These are phyloP conservation scores for Globisporangium heterothallicum DNA, from an alignment of 352 stramenopile species.

Conservation along the genomic window DNA sequence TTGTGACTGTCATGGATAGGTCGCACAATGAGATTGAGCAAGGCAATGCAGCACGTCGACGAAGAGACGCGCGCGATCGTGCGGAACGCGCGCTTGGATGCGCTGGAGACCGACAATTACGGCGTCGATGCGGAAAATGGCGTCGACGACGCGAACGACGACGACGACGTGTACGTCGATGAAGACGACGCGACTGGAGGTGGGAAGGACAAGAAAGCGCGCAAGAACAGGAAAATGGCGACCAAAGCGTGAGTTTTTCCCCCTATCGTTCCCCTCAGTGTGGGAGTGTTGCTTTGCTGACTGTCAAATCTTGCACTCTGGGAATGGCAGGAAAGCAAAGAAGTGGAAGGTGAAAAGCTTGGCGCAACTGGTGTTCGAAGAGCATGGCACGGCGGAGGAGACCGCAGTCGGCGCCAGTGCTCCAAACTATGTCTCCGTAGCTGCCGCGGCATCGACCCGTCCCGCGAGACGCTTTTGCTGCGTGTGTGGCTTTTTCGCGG, in stretches of 20 bases:
- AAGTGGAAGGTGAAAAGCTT: conserved; percentile 87
- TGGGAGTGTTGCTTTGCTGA: not conserved
- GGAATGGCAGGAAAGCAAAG: conserved; percentile 16
- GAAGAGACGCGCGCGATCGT: conserved; percentile 79
- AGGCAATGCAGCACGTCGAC: conserved; percentile 78
- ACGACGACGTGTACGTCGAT: conserved; percentile 69
- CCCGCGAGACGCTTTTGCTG: conserved; percentile 79
- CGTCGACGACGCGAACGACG: conserved; percentile 35
- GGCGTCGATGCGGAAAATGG: conserved; percentile 57
- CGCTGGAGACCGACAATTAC: conserved; percentile 88
- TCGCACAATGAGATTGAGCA: conserved; percentile 70
- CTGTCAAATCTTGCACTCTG: not conserved
- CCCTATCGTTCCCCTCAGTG: not conserved
- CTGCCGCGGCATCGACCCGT: conserved; percentile 45
- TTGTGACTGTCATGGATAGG: conserved; percentile 30
- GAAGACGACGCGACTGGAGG: conserved; percentile 28
- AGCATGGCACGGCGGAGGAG: conserved; percentile 34
- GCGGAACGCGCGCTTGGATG: conserved; percentile 80
- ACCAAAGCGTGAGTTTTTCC: conserved; percentile 1
- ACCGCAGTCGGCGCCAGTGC: not conserved
- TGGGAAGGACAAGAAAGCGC: conserved; percentile 34
- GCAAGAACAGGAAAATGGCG: conserved; percentile 16
- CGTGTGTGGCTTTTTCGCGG: conserved; percentile 78
- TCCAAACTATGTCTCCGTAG: conserved; percentile 73
- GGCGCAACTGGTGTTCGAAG: conserved; percentile 83